Base-by-base conservation (phyloP, 2,329 filamentous ascomycete species). In the Malbranchea zuffiana region DNA sequence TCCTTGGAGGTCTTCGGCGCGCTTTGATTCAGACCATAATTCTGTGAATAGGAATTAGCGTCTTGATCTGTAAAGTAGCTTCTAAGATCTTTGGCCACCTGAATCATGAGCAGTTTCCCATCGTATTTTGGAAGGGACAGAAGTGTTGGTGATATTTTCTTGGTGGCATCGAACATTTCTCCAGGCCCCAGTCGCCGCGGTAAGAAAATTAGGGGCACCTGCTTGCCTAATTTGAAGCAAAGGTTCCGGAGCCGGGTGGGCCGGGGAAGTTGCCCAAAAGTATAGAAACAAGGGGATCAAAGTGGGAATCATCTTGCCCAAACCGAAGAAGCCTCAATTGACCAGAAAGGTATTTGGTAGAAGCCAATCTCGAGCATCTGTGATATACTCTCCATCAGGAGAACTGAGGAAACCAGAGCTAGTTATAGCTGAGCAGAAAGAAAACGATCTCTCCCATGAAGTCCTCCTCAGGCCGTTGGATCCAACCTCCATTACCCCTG, bases 171-270 rank as follows among this genome's bases (percentile, higher is more conserved):
- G 24, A 19, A 36, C 33, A 3, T 28, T 15, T 15, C 12, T 36
- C 33, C 33, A 36, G 17, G 15, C 33, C 4, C 33, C 33, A 28
- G 17, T 23, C 12, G 33, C 33, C 6, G 33, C 29, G n/a, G 33
- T 13, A 8, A 36, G 23, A 21, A 36, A 36, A 15, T 36, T 11
- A 20, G 17, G 30, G 18, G 18, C 3, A 32, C 4, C 15, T 3
- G 29, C 29, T 5, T 34, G 13, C 5, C 6, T 18, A 8, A n/a
- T 13, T 8, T 19, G 4, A 27, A 7, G 15, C 6, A 4, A 5
- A 27, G 13, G 10, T 6, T 6, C 15, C 6, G 10, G 13, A 6
- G 13, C 32, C 7, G 23, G 23, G 21, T 35, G 10, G 4, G 32
- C 32, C 8, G 26, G 15, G 23, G 15, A 35, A 18, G n/a, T 6